Percentiles rank a stretch among this genome's conserved stretches.
phyloP scores from a whole-genome alignment of 495 filamentous ascomycete genomes.

The Lophiotrema nucula region DNA sequence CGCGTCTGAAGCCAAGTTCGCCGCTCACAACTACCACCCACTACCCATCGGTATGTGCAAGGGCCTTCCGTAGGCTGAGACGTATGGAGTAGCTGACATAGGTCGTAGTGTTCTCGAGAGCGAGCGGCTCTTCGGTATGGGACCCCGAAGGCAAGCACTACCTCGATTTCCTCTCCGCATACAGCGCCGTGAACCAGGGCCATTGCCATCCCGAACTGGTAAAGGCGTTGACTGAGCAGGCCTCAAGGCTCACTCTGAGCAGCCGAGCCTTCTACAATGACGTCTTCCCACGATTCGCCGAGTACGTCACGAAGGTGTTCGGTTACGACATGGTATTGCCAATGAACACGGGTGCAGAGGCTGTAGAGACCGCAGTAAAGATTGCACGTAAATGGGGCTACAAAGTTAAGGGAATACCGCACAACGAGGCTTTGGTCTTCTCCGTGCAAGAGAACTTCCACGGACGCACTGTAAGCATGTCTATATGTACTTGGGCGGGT shows the following conservation, averaged over 20 bases:
- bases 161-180: constrained; percentile 96
- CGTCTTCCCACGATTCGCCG: constrained; percentile 94
- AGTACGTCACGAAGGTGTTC: constrained; percentile 84
- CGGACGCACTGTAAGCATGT: constrained; percentile 75
- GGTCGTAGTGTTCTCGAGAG: constrained; percentile 54
- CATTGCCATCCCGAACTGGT: constrained; percentile 97
- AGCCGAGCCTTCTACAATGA: constrained; percentile 98
- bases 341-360: constrained; percentile 98
- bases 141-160: constrained; percentile 97
- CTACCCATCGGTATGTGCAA: constrained; percentile 61
- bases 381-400: constrained; percentile 99
- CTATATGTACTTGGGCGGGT: not conserved
- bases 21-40: constrained; percentile 98
- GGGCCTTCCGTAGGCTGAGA: no score
- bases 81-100: no score
- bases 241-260: constrained; percentile 84
- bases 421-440: constrained; percentile 81
- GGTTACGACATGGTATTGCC: constrained; percentile 98
- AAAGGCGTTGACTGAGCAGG: constrained; percentile 85
- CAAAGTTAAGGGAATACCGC: constrained; percentile 87
- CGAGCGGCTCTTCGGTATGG: constrained; percentile 85
- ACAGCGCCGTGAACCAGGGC: constrained; percentile 97
- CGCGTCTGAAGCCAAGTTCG: constrained; percentile 73
- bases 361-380: constrained; percentile 98
- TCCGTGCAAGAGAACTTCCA: constrained; percentile 92